Conservation (phyloP, 768 basidiomycete species). For the Galerina marginata region DNA sequence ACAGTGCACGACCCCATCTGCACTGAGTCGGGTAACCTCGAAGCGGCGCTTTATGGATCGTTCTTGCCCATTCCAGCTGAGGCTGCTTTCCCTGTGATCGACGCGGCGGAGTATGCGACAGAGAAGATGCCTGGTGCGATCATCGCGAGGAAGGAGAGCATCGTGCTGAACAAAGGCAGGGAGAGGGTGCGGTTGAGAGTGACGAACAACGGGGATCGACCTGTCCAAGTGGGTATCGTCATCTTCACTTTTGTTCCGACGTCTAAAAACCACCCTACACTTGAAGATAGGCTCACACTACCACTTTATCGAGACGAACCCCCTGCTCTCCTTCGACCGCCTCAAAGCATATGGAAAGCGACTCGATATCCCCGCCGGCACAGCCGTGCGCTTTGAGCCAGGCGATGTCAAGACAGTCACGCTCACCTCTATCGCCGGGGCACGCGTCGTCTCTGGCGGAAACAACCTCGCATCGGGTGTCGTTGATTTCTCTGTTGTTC, state of each 20-base stretch:
- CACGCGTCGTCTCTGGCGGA: slow-evolving; percentile 75
- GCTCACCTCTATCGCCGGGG: slow-evolving; percentile 80
- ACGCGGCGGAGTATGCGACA: slow-evolving; percentile 53
- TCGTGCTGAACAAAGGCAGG: slow-evolving; percentile 79
- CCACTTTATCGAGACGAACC: slow-evolving; percentile 91
- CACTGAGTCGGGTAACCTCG: slow-evolving; percentile 77
- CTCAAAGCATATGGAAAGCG: slow-evolving; percentile 79
- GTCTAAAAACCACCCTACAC: neutral
- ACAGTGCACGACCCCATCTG: slow-evolving; percentile 96
- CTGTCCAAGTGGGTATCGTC: slow-evolving; percentile 71
- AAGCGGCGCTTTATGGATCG: slow-evolving; percentile 90
- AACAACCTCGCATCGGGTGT: slow-evolving; percentile 71
- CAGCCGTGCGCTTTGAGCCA: slow-evolving; percentile 96
- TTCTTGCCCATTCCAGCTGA: slow-evolving; percentile 83
- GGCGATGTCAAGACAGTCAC: slow-evolving; percentile 86
- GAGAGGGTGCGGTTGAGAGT: slow-evolving; percentile 74
- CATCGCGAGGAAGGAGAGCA: slow-evolving; percentile 64
- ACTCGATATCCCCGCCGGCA: slow-evolving; percentile 93
- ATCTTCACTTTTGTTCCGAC: slow-evolving; percentile 10
- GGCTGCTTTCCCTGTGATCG: slow-evolving; percentile 63
- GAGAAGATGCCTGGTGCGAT: slow-evolving; percentile 78
- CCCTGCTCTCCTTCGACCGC: slow-evolving; percentile 82
- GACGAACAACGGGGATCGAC: slow-evolving; percentile 91
- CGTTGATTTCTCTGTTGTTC: slow-evolving; percentile 39
- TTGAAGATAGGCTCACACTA: slow-evolving; percentile 90